phyloP scores from a whole-genome alignment of 1,284 basidiomycete genomes.

The Peniophora sp. region DNA sequence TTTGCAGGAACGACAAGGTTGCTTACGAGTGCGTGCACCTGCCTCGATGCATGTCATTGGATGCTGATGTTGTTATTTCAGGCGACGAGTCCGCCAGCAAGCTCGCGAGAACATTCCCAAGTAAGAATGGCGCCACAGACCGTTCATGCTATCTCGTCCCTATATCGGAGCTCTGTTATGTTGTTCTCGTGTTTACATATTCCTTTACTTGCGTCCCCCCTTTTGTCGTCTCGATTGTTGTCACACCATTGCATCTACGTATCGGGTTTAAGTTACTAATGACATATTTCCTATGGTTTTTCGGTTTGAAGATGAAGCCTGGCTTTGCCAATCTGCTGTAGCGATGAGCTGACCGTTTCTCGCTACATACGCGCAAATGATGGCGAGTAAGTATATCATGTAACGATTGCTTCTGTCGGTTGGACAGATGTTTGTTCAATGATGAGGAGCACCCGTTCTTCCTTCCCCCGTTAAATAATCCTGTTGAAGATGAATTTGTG shows the following conservation, averaged over 20 bases:
- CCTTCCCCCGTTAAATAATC: too few species aligned
- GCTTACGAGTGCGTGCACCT: slow-evolving; percentile 72
- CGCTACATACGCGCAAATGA: too few species aligned
- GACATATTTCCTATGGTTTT: background rate
- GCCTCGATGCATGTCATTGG: background rate
- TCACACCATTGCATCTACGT: slow-evolving; percentile 6
- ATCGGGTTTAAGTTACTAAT: slow-evolving; percentile 4
- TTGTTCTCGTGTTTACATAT: slow-evolving; percentile 8
- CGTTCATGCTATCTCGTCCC: too few species aligned
- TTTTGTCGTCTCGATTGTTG: slow-evolving; percentile 5
- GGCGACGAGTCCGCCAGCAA: slow-evolving; percentile 72
- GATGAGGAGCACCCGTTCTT: too few species aligned
- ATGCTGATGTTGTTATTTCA: slow-evolving; percentile 20
- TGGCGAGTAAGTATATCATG: too few species aligned
- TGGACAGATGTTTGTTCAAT: too few species aligned
- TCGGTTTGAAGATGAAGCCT: background rate
- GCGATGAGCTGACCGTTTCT: too few species aligned
- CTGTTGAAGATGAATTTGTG: too few species aligned
- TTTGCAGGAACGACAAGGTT: slow-evolving; percentile 73
- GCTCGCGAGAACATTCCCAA: slow-evolving; percentile 82
- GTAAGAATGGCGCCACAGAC: slow-evolving; percentile 23
- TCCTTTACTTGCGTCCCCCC: slow-evolving; percentile 3
- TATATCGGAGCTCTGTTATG: too few species aligned
- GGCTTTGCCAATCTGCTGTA: background rate
- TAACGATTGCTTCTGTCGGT: too few species aligned